These are phyloP conservation scores for Umbelopsis vinacea DNA, from an alignment of 192 early-diverging fungal genomes.

Conservation along the genomic window DNA sequence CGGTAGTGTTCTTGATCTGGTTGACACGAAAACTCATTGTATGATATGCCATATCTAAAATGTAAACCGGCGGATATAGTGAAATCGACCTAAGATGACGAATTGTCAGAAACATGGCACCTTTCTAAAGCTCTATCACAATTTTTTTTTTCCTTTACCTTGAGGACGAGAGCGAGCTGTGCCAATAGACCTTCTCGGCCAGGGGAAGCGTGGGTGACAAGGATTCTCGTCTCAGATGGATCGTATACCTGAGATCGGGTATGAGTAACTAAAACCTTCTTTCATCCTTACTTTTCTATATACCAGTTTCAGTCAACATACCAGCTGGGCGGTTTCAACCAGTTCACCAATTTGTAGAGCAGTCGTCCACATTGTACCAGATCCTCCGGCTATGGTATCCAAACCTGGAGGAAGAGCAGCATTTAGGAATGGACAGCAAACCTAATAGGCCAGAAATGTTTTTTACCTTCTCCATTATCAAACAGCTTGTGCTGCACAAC, in stretches of 20 bases:
- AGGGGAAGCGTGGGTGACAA: slow-evolving; percentile 62
- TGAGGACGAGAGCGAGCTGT: slow-evolving; percentile 55
- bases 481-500: slow-evolving; percentile 64
- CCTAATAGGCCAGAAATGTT: not conserved
- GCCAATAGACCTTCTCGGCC: slow-evolving; percentile 63
- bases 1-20: slow-evolving; percentile 57
- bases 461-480: slow-evolving; percentile 63
- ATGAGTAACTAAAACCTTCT: not conserved
- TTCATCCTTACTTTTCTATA: not conserved
- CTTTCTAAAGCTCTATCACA: too few species aligned
- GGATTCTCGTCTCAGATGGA: slow-evolving; percentile 56
- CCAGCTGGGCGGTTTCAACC: slow-evolving; percentile 56
- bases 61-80: slow-evolving; percentile 67
- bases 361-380: slow-evolving; percentile 69
- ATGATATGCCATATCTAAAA: slow-evolving; percentile 64
- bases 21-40: slow-evolving; percentile 64
- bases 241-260: slow-evolving; percentile 48
- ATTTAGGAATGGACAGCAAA: not conserved
- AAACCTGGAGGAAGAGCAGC: slow-evolving; percentile 33
- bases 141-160: slow-evolving; percentile 33
- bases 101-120: too few species aligned
- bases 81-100: slow-evolving; percentile 54
- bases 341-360: slow-evolving; percentile 64
- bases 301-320: not conserved
- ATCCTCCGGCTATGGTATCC: slow-evolving; percentile 62